A percentile compares a stretch with the other conserved stretches of the same genome.
phyloP scores from a whole-genome alignment of 306 rosid species.

The Cucurbita ficifolia region DNA sequence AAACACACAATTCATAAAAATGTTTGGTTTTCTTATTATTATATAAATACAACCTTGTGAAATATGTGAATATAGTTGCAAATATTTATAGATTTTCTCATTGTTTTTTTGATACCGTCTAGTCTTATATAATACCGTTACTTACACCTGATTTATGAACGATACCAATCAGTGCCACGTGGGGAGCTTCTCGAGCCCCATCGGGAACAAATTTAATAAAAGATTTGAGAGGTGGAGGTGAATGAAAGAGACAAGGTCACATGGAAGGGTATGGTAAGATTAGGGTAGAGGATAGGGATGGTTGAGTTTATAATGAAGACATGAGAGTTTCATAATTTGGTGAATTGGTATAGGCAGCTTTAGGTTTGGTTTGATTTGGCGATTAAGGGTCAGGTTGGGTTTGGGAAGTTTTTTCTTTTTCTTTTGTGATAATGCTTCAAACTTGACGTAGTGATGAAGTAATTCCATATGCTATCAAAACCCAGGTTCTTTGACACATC shows the following conservation, averaged over 20 bases:
- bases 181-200: not conserved
- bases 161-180: not conserved
- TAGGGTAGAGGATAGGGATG: not conserved
- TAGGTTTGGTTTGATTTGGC: not conserved
- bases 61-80: no score
- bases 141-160: not conserved
- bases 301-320: not conserved
- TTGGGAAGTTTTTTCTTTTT: not conserved
- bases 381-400: not conserved
- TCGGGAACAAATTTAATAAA: not conserved
- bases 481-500: not conserved
- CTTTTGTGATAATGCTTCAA: not conserved
- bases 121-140: not conserved
- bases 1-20: no score
- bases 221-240: not conserved
- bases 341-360: not conserved
- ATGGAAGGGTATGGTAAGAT: not conserved
- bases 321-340: not conserved
- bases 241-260: not conserved
- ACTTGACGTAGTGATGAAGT: not conserved
- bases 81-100: not conserved
- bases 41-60: no score
- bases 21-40: not conserved
- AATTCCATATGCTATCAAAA: not conserved
- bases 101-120: not conserved